Evolutionary conservation across 1,139 yeast genomes (phyloP), one percentile per base, ranked within the genome.

Genomic region (Suhomyces taliae): DNA sequence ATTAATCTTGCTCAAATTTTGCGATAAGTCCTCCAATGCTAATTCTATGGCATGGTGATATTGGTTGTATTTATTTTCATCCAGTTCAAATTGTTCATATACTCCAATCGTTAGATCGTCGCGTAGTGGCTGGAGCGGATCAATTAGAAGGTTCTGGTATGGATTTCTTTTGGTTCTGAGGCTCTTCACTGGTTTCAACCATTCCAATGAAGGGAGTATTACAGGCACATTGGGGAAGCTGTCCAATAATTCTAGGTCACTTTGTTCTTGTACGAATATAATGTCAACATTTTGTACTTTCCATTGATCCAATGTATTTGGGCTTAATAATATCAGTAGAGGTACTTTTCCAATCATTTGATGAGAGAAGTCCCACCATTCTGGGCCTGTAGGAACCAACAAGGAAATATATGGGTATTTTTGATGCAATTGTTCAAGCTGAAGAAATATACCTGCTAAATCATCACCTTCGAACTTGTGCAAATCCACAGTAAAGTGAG

Each of bases 41-140:
- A 73, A 64, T 33, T 67, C 69, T 3, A 89, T 80, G 1, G 97
- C 96, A 35, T 70, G 62, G 41, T 78, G 83, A 60, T 90, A 90
- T 51, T 76, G 76, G 7, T 74, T 70, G 59, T 90, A 90, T 62
- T 90, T 90, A 44, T 72, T 70, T 0, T 62, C 57, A 62, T 90
- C 97, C 40, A 74, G 69, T 60, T 88, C 96, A 62, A 90, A 90
- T 5, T 78, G 76, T 29, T 76, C 75, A 59, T 90, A 90, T 0
- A 87, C 80, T 24, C 72, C 69, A 47, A 81, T 71, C 24, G 81
- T 79, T 45, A 90, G 67, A 51, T 85, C 69, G 40, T 76, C 76
- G 6, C 72, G 62, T 42, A 85, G 72, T 0, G 97, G 97, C 59
- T 87, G 87, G 37, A 90, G 67, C 0, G 97, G 97, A 15, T 64